Evolutionary conservation across 495 filamentous ascomycete genomes (phyloP).

Genomic region (Penicillium lividum): DNA sequence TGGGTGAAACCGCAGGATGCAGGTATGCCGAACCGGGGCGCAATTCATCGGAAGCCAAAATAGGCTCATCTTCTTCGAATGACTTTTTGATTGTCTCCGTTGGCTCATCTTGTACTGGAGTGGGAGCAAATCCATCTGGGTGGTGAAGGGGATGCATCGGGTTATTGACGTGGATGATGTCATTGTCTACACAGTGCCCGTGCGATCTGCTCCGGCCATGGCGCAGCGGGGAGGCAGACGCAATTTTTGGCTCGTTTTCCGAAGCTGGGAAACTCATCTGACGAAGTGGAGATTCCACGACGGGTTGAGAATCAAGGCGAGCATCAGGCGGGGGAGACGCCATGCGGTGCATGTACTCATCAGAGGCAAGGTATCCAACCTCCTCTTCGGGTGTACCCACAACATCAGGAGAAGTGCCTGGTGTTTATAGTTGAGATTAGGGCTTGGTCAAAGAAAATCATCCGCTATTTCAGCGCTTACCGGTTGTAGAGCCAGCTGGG

Average conservation of each 20-base stretch:
- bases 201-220: conserved; percentile 21
- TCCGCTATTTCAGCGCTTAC: conserved; percentile 38
- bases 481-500: conserved; percentile 63
- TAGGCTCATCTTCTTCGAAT: conserved; percentile 64
- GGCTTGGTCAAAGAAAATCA: neutral
- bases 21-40: conserved; percentile 71
- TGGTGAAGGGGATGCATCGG: conserved; percentile 64
- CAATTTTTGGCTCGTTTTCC: conserved; percentile 21
- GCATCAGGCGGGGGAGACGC: conserved; percentile 62
- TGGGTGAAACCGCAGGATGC: conserved; percentile 74
- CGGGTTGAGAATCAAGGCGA: conserved; percentile 41
- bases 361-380: conserved; percentile 76
- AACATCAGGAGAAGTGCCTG: conserved; percentile 52
- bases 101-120: conserved; percentile 23
- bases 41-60: conserved; percentile 89
- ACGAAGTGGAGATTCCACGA: conserved; percentile 59
- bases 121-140: conserved; percentile 56
- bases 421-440: neutral
- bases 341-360: conserved; percentile 74
- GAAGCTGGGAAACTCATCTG: conserved; percentile 52
- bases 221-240: conserved; percentile 11
- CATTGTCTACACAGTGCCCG: conserved; percentile 45
- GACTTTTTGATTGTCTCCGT: conserved; percentile 7
- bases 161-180: conserved; percentile 76
- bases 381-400: conserved; percentile 74